Base-by-base conservation (phyloP, 2,329 filamentous ascomycete genomes). In the Trichoderma polysporum region DNA sequence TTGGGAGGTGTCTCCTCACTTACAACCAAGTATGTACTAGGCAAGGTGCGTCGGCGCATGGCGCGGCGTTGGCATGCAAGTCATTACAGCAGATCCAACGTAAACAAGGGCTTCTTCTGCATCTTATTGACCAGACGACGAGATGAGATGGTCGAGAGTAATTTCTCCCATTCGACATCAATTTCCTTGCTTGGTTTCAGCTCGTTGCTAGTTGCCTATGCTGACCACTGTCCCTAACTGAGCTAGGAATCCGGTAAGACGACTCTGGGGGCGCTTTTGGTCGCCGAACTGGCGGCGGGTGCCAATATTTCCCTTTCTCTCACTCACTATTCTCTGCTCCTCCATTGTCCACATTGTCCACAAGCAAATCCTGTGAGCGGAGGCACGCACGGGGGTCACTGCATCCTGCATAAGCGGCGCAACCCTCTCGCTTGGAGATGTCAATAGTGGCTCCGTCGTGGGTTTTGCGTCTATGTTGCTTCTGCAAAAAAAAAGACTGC, bases 371-470 rank as follows among this genome's bases (percentile, higher is more conserved):
- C 58, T 56, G 50, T 59, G 52, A 50, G 58, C 58, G 65, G 65
- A 61, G 56, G 58, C 39, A 45, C 33, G 54, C 63, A 49, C 66
- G 52, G 71, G 70, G 59, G 60, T 64, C 50, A 54, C 19, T 73
- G 69, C 66, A 74, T 69, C 68, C 60, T 74, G 75, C 75, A 76
- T 76, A 73, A 75, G 73, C 73, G 72, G 70, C 72, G 68, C 71
- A 71, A 70, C 70, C 69, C 47, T 49, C 65, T 39, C 50, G 53
- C 65, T 53, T 62, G 50, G 39, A 39, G 58, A 50, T 35, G 60
- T 63, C 50, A 54, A 63, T 63, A 56, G 37, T 37, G 60, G 60
- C 50, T 33, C 50, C 39, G 15, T 56, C 37, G 60, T 41, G 49
- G n/a, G 22, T 62, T 54, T 59, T 56, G 47, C 50, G 22, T 47